Base-by-base conservation (phyloP, 306 rosid genomes). In the Pyrus bretschneideri region DNA sequence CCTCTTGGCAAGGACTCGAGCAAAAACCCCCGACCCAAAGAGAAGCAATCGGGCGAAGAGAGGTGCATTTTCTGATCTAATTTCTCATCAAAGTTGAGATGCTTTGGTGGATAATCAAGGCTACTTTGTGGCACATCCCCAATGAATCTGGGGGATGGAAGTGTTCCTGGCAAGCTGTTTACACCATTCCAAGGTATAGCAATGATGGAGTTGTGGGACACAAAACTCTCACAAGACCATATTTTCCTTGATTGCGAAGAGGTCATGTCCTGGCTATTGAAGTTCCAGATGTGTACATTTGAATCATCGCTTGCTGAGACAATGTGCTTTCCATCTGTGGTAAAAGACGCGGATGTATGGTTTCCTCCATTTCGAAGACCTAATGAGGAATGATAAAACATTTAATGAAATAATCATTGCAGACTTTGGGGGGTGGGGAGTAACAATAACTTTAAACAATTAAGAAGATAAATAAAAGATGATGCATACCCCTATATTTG, bases 181-280 rank as follows among this genome's bases (percentile, higher is more conserved):
- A 82, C 78, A 77, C 98, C 98, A 74, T 85, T 77, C 98, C 98
- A 93, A 33, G 98, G 93, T 77, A 93, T 74, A 11, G 98, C 98
- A 9, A 91, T 85, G 31, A 89, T 75, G 6, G 93, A 86, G 3
- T 87, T 88, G 78, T 78, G 84, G 62, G 96, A 89, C 35, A 72
- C 55, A 35, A 93, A 93, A 71, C 89, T 79, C 88, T 93, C 97
- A 0, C 81, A 89, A 25, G 96, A 87, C 89, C 85, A 70, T 30
- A 87, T 72, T 64, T 80, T 83, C 89, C 89, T 89, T 38, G 79
- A 51, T 38, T 79, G 83, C 55, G 91, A 88, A 12, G 85, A 81
- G 40, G 42, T 74, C 77, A 74, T 88, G 55, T 90, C 92, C 44
- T 85, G 89, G 73, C 84, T 82, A 59, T 77, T 66, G 79, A 73